Evolutionary conservation across 2,329 filamentous ascomycete genomes (phyloP).

Genomic region (Clonostachys rosea): DNA sequence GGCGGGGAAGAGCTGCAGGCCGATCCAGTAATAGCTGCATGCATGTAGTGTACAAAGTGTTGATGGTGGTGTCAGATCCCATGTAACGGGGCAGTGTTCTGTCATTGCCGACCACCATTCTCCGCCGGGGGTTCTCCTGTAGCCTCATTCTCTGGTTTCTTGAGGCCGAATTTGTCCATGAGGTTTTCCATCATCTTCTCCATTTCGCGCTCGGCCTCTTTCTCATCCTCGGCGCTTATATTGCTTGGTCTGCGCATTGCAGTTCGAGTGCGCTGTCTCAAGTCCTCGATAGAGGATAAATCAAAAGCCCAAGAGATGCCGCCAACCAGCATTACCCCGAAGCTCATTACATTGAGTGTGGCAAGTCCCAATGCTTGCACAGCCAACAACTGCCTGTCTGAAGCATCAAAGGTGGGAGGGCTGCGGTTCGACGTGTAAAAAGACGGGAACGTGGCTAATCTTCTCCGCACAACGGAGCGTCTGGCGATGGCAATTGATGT

Average conservation of each 20-base stretch:
- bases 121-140: no score
- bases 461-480: constrained; percentile 63
- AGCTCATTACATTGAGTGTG: constrained; percentile 76
- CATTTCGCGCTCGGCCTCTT: constrained; percentile 59
- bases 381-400: constrained; percentile 43
- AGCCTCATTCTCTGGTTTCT: not conserved
- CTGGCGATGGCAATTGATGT: constrained; percentile 69
- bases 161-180: not conserved
- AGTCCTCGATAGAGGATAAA: constrained; percentile 63
- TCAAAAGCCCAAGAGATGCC: constrained; percentile 74
- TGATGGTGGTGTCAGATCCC: no score
- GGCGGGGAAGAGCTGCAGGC: no score
- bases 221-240: constrained; percentile 43
- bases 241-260: constrained; percentile 22
- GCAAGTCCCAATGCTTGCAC: constrained; percentile 80
- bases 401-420: constrained; percentile 13
- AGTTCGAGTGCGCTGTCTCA: constrained; percentile 45
- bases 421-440: constrained; percentile 63
- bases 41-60: no score
- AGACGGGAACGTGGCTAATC: constrained; percentile 56
- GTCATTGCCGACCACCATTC: no score
- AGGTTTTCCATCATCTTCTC: constrained; percentile 42
- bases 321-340: constrained; percentile 71
- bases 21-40: no score
- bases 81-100: no score